Evolutionary conservation across 139 green algal species (phyloP), one percentile per base, ranked within the genome.

Genomic region (Coelastrella sp.): DNA sequence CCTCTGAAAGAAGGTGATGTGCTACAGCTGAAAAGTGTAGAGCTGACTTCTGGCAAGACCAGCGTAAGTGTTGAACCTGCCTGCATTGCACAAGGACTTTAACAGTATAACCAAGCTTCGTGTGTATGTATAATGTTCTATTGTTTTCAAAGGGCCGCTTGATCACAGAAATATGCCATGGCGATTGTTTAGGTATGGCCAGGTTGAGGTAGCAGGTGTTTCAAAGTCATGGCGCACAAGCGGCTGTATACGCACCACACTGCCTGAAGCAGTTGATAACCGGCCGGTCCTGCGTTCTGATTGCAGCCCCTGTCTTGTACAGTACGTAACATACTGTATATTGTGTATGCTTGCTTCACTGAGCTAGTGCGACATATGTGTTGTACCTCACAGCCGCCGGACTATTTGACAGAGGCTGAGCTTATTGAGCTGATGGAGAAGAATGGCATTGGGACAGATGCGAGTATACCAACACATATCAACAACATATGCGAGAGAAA

Each of bases 391-490:
- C 92, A 95, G 93, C 92, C 96, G 2, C 96, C 96, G 23, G 95
- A 96, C 90, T 95, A 98, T 91, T 91, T 99, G n/a, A 96, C 95
- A 3, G 97, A 99, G 92, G 90, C 96, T 3, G 96, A 99, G 87
- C 93, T 99, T 6, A 99, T 99, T 71, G 94, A 90, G 0, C 90
- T 96, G 13, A 99, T 99, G 97, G 97, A 99, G 93, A 96, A 96
- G 91, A 92, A 98, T 89, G 96, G 96, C 54, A 99, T 99, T 73
- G 97, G 96, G 73, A 98, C 96, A 10, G 95, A 96, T 87, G 95
- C 95, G 7, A 94, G 47, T 64, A 97, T 97, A 76, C 88, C 95
- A 5, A 95, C 95, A 60, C 97, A 99, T 92, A 98, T 99, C 94
- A 97, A 98, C 89, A 97, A 98, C 94, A 97, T 99, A 74, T 93